phyloP scores from a whole-genome alignment of 1,284 basidiomycete species.

The Sporisorium sorghi region DNA sequence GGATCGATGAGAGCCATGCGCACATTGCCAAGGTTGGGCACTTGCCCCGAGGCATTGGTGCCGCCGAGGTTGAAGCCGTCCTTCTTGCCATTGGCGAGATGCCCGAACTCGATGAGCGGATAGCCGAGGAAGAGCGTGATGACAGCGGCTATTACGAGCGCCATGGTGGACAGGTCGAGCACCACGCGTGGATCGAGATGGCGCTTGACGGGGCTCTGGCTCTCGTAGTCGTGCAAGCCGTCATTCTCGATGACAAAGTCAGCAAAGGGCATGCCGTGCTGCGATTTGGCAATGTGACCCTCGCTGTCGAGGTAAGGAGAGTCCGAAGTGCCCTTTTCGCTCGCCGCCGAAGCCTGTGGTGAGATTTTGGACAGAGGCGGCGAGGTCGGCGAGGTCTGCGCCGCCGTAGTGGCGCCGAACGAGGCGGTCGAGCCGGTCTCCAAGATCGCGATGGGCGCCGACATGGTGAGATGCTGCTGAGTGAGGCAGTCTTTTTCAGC shows the following conservation, averaged over 20 bases:
- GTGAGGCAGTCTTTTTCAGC: background rate
- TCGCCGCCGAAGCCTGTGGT: slow-evolving; percentile 17
- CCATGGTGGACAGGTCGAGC: slow-evolving; percentile 62
- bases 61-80: slow-evolving; percentile 54
- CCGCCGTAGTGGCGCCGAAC: slow-evolving; percentile 7
- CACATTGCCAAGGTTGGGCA: slow-evolving; percentile 46
- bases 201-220: slow-evolving; percentile 30
- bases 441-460: slow-evolving; percentile 12
- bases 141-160: slow-evolving; percentile 71
- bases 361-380: slow-evolving; percentile 19
- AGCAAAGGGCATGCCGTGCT: slow-evolving; percentile 36
- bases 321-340: slow-evolving; percentile 20
- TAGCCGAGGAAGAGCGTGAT: slow-evolving; percentile 81
- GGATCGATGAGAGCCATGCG: slow-evolving; percentile 66
- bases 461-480: slow-evolving; percentile 21
- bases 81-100: slow-evolving; percentile 20
- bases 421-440: slow-evolving; percentile 19
- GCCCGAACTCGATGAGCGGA: slow-evolving; percentile 74
- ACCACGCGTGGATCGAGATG: slow-evolving; percentile 27
- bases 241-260: slow-evolving; percentile 57
- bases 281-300: slow-evolving; percentile 10
- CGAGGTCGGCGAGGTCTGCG: slow-evolving; percentile 11
- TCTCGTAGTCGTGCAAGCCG: slow-evolving; percentile 47
- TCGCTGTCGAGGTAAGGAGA: slow-evolving; percentile 43
- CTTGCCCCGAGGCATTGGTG: slow-evolving; percentile 58